These are phyloP conservation scores for Ophiostoma montium DNA, from an alignment of 2,329 filamentous ascomycete genomes.

Conservation along the genomic window DNA sequence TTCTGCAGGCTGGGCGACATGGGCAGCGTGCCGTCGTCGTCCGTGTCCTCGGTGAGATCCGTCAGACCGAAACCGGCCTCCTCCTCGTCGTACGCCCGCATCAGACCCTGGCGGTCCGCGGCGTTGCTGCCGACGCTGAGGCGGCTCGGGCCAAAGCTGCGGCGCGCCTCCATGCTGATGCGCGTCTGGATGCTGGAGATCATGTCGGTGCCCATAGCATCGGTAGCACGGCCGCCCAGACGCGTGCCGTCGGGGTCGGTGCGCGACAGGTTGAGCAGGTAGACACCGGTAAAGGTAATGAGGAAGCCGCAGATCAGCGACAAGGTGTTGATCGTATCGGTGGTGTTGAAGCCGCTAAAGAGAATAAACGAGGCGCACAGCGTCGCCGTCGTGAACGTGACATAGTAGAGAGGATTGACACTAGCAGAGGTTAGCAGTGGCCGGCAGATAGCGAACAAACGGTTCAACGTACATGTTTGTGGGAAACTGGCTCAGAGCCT, in stretches of 20 bases:
- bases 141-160: constrained; percentile 45
- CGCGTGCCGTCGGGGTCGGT: constrained; percentile 71
- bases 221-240: constrained; percentile 47
- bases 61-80: constrained; percentile 61
- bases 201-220: constrained; percentile 81
- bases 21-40: constrained; percentile 38
- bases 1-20: constrained; percentile 31
- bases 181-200: constrained; percentile 81
- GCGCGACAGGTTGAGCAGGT: constrained; percentile 89
- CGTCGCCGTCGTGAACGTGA: constrained; percentile 91
- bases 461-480: constrained; percentile 72
- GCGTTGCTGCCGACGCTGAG: constrained; percentile 50
- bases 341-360: constrained; percentile 92
- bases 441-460: neutral
- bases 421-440: constrained; percentile 31
- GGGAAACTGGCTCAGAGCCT: constrained; percentile 89
- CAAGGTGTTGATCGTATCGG: constrained; percentile 78
- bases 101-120: constrained; percentile 67
- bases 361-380: constrained; percentile 91
- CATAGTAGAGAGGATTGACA: constrained; percentile 93
- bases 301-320: constrained; percentile 88
- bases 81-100: constrained; percentile 82
- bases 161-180: constrained; percentile 79
- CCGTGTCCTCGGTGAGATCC: constrained; percentile 66
- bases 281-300: constrained; percentile 88